Base-by-base conservation (phyloP, 2,329 filamentous ascomycete genomes). In the Amylocarpus encephaloides region DNA sequence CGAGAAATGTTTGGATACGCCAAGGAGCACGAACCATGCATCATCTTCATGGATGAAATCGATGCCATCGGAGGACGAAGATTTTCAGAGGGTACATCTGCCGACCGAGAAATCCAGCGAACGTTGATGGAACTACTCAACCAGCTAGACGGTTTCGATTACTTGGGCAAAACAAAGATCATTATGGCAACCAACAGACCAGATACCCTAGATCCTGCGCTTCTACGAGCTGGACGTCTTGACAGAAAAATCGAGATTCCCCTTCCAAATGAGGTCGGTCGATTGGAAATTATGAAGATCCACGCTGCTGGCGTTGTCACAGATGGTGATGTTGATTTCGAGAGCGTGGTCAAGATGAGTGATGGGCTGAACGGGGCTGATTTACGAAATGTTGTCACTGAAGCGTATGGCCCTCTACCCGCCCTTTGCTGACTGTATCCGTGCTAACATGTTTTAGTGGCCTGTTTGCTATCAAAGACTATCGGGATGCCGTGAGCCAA, bases 41-140 rank as follows among this genome's bases (percentile, higher is more conserved):
- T 98, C 70, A 98, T 98, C 73, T 98, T 98, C 80, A 98, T 98
- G 93, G 94, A 98, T 77, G 93, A 98, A 73, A 98, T 98, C 67
- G 93, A 98, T 67, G 93, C 93, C 66, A 98, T 98, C 65, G 93
- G 93, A 68, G 94, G 94, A 56, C 83, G 94, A 63, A 82, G 93
- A 64, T 98, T 98, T 72, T 95, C 89, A 0, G 93, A 98, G 70
- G 93, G 94, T 61, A 98, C 93, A 46, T 95, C 90, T 53, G 93
- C 93, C 45, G 93, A 98, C 74, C 85, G 94, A 65, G 93, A 98
- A 71, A 98, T 98, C 62, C 93, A 98, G 73, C 85, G 93, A 66
- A 98, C 93, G 33, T 76, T 98, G 53, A 98, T 98, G 93, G 93
- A 98, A 71, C 79, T 98, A 49, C 85, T 98, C 56, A 98, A 98